Percentiles rank a stretch among this genome's conserved stretches.
Evolutionary conservation across 768 basidiomycete species (phyloP).

Genomic region (Lactarius hengduanensis): DNA sequence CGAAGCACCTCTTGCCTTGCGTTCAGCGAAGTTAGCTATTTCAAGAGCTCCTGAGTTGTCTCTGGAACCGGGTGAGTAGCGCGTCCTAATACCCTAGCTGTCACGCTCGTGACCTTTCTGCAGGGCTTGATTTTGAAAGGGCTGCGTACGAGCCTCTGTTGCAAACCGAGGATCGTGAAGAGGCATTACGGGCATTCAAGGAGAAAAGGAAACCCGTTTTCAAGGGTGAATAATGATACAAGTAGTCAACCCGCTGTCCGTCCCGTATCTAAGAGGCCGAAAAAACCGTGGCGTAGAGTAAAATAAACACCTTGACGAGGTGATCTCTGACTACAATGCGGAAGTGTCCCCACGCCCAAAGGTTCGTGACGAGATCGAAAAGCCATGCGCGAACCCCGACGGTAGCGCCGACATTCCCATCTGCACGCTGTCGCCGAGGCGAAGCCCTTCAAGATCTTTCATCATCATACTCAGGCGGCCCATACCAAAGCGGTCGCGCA

Average conservation of each 20-base stretch:
- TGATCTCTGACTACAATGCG: background rate
- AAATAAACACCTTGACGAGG: background rate
- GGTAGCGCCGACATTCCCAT: slow-evolving; percentile 59
- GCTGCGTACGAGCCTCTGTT: slow-evolving; percentile 81
- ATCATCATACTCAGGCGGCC: slow-evolving; percentile 80
- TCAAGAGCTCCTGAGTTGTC: slow-evolving; percentile 76
- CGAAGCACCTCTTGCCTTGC: slow-evolving; percentile 78
- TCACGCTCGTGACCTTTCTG: slow-evolving; percentile 1
- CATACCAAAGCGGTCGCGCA: slow-evolving; percentile 61
- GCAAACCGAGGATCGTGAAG: slow-evolving; percentile 68
- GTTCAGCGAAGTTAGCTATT: slow-evolving; percentile 86
- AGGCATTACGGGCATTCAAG: slow-evolving; percentile 84
- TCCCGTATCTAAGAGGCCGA: background rate
- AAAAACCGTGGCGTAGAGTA: background rate
- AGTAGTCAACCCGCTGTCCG: slow-evolving; percentile 11
- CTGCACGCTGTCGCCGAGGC: slow-evolving; percentile 51
- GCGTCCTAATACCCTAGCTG: background rate
- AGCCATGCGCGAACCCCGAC: slow-evolving; percentile 51
- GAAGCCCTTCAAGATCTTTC: slow-evolving; percentile 78
- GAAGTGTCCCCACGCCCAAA: slow-evolving; percentile 35
- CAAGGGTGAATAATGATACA: slow-evolving; percentile 61
- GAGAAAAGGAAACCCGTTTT: slow-evolving; percentile 80
- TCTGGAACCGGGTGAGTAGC: slow-evolving; percentile 64
- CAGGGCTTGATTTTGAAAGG: slow-evolving; percentile 90
- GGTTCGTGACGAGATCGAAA: slow-evolving; percentile 48